Conservation (phyloP, 495 filamentous ascomycete genomes). For the Delitschia confertaspora region DNA sequence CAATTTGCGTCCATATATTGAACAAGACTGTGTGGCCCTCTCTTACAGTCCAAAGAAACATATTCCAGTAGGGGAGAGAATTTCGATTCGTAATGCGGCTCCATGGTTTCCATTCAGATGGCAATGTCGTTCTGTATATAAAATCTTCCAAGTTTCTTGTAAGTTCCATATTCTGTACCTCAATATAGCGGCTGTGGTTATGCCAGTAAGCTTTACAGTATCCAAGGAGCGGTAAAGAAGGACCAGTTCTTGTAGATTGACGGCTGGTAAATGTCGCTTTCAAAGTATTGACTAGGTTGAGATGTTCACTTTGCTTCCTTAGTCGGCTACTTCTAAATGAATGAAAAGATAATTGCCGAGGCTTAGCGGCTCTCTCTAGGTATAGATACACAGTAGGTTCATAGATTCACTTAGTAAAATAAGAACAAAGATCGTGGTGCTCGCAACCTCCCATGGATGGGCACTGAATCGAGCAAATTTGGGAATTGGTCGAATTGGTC, state of each 20-base stretch:
- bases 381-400: too few relatives aligned
- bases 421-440: too few relatives aligned
- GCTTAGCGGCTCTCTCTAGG: too few relatives aligned
- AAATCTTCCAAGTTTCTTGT: slow-evolving; percentile 5
- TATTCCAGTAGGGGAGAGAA: slow-evolving; percentile 14
- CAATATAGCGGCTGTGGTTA: slow-evolving; percentile 16
- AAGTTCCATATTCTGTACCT: slow-evolving; percentile 5
- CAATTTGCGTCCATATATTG: slow-evolving; percentile 9
- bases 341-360: too few relatives aligned
- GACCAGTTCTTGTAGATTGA: slow-evolving; percentile 7
- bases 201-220: slow-evolving; percentile 18
- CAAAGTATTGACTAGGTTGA: too few relatives aligned
- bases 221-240: slow-evolving; percentile 12
- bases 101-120: slow-evolving; percentile 12
- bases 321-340: too few relatives aligned
- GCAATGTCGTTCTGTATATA: slow-evolving; percentile 1
- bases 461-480: too few relatives aligned
- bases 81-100: slow-evolving; percentile 2
- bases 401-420: too few relatives aligned
- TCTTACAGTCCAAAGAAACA: slow-evolving; percentile 18
- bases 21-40: slow-evolving; percentile 8
- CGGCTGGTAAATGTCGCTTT: too few relatives aligned
- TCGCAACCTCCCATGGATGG: too few relatives aligned
- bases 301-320: too few relatives aligned
- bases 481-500: too few relatives aligned